phyloP scores from a whole-genome alignment of 2,329 filamentous ascomycete genomes.

The Diaporthe vaccinii region DNA sequence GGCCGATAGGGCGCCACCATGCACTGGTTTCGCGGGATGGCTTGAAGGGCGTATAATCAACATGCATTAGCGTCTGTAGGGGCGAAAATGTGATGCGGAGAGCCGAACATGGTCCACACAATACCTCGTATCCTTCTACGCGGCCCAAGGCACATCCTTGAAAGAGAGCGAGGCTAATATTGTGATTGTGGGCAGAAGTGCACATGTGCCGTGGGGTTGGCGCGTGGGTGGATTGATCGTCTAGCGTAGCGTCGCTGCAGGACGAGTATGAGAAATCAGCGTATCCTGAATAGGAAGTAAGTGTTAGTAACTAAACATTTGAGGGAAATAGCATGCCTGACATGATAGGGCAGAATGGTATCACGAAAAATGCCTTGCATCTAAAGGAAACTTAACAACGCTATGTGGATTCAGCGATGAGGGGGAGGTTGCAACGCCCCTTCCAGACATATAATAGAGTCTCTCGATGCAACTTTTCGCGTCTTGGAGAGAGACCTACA shows the following conservation, averaged over 20 bases:
- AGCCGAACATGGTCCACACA: background rate
- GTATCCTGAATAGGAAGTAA: background rate
- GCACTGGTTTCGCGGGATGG: background rate
- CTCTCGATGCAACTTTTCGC: background rate
- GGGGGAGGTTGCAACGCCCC: background rate
- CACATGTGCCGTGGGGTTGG: background rate
- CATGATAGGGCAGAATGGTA: background rate
- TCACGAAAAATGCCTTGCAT: background rate
- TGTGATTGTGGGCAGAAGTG: background rate
- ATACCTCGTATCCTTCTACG: background rate
- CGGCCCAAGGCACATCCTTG: background rate
- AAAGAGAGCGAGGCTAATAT: background rate
- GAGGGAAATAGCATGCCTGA: background rate
- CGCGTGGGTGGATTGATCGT: background rate
- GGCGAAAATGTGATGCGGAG: background rate
- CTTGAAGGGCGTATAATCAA: constrained; percentile 6
- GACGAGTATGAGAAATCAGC: background rate
- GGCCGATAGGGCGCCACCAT: background rate
- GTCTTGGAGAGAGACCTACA: background rate
- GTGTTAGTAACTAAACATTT: background rate
- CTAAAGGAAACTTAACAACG: background rate
- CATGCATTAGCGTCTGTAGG: constrained; percentile 10
- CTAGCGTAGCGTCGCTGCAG: background rate
- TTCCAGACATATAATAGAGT: background rate
- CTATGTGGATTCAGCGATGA: background rate